Base-by-base conservation (phyloP, 2,329 filamentous ascomycete species). In the Cytospora chrysosperma region DNA sequence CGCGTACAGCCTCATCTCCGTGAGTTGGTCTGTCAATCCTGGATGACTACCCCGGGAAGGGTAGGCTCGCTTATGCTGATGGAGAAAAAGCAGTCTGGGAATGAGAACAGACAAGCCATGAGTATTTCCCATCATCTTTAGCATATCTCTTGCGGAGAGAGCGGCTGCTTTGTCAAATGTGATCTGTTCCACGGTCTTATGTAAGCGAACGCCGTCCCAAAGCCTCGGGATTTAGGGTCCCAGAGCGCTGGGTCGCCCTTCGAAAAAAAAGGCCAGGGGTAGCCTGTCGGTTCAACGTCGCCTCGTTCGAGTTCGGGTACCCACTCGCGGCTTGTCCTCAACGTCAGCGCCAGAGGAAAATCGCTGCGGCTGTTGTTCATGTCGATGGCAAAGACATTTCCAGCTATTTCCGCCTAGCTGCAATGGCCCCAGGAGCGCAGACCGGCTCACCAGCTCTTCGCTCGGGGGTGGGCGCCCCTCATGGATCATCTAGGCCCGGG, bases 231-330 rank as follows among this genome's bases (percentile, higher is more conserved):
- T 47, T 47, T 47, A 24, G 24, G 43, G 43, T 47, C 43, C 43
- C 43, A 47, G 21, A 47, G n/a, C 19, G 43, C 43, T 47, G 43
- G 43, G 43, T 21, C 43, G 43, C 43, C 43, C 43, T 47, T 8
- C n/a, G 10, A 10, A 47, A 28, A 10, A 21, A 10, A 47, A 28
- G 17, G 28, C 21, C 59, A 61, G 59, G 59, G 59, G 59, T 61
- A 52, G 59, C 59, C 59, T 52, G 53, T 51, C 47, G 30, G 49
- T 40, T 24, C 37, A 55, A 61, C 59, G 59, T 52, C 37, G 51
- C 37, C 59, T 51, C 57, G 51, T 37, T 30, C 37, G 54, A 61
- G 27, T 28, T 49, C 51, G 59, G 59, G 51, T 61, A 55, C 51
- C 59, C 59, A 61, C 59, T 27, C 59, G 52, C 7, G 51, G 26